Evolutionary conservation across 208 protist species (phyloP), one percentile per base, ranked within the genome.

Genomic region (Crithidia thermophila): DNA sequence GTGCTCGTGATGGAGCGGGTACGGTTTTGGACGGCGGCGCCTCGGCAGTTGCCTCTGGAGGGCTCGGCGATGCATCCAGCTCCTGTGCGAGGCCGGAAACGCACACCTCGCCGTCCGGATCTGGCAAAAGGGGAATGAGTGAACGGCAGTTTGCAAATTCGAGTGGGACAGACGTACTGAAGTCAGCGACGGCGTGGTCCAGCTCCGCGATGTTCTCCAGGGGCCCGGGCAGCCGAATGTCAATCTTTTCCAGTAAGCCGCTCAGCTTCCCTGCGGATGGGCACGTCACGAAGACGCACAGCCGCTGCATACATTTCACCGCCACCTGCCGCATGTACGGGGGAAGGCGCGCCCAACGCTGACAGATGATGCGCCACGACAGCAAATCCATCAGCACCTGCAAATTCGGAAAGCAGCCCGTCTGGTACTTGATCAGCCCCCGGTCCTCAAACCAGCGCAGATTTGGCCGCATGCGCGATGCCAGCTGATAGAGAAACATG

Each of bases 311-410:
- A 8, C 53, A 61, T 11, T 67, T 45, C 33, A 84, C 49, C 0
- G 65, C 60, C 3, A 65, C 33, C 40, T 67, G 30, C 33, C 67
- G 53, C 68, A 59, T 67, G 4, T 74, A 60, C 18, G 45, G 42
- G 21, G 16, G 33, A 33, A 91, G 58, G n/a, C 68, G 68, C 8
- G 42, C 60, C 81, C 81, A 91, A 11, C 66, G 59, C 10, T 73
- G 40, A 14, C 75, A 30, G 31, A 91, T 64, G 28, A 77, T 88
- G 40, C 79, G 66, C 31, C 84, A 67, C 18, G 82, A 85, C 47
- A 82, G 76, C n/a, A 91, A 46, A 43, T 91, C 85, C 61, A 84
- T 79, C 27, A 91, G 63, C 45, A 91, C 51, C 37, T 79, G 77
- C 10, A 91, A 34, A 36, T 56, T 49, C 4, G 85, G 82, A 46